phyloP scores from a whole-genome alignment of 148 eudicot species.

The Vaccinium vitisidaea region DNA sequence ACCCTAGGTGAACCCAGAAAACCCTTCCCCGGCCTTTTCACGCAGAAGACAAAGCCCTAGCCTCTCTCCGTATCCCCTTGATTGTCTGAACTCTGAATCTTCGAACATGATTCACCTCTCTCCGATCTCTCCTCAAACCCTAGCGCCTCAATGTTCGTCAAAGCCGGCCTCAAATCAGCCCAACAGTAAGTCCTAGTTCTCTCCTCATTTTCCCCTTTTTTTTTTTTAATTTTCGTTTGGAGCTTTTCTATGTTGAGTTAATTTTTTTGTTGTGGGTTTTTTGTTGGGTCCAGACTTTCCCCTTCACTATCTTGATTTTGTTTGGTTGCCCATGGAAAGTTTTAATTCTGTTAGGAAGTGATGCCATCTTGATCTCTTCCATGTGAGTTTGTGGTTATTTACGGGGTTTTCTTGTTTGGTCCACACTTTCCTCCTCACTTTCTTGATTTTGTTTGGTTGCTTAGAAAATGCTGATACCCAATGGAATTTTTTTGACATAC shows the following conservation, averaged over 20 bases:
- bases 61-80: background rate
- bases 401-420: background rate
- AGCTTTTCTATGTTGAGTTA: too few relatives aligned
- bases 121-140: background rate
- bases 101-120: background rate
- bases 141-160: background rate
- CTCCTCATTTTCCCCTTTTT: background rate
- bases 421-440: background rate
- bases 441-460: background rate
- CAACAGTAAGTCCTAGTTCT: background rate
- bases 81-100: too few relatives aligned
- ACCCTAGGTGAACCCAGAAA: background rate
- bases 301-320: background rate
- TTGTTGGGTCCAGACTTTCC: too few relatives aligned
- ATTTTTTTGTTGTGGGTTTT: too few relatives aligned
- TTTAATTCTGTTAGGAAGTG: background rate
- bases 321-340: background rate
- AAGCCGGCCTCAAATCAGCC: background rate
- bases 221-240: too few relatives aligned
- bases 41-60: background rate
- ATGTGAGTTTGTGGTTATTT: background rate
- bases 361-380: background rate
- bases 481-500: background rate
- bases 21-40: background rate
- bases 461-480: background rate